phyloP scores from a whole-genome alignment of 306 rosid genomes.

The Vachellia collinsii region DNA sequence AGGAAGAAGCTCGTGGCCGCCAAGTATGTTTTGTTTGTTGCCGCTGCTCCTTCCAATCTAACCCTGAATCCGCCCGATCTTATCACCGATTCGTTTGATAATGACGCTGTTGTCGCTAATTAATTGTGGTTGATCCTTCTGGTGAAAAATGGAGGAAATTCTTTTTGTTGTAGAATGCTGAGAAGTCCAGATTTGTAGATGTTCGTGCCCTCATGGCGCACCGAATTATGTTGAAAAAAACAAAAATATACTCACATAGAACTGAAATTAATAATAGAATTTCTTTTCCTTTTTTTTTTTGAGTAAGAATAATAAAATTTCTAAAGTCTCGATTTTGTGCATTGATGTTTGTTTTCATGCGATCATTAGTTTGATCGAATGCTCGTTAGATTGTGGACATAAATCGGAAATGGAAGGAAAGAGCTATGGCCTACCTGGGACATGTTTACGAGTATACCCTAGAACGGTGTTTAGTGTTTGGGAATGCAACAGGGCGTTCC shows the following conservation, averaged over 20 bases:
- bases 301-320: too few relatives aligned
- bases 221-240: background rate
- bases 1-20: slow-evolving; percentile 64
- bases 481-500: slow-evolving; percentile 4
- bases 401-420: background rate
- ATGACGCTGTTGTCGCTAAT: slow-evolving; percentile 55
- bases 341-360: background rate
- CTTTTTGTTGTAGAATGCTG: slow-evolving; percentile 47
- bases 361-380: background rate
- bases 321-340: background rate
- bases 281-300: too few relatives aligned
- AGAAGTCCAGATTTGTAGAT: slow-evolving; percentile 33
- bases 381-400: background rate
- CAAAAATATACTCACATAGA: background rate
- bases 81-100: slow-evolving; percentile 46
- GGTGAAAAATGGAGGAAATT: slow-evolving; percentile 3
- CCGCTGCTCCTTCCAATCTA: slow-evolving; percentile 36
- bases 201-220: background rate
- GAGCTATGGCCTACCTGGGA: background rate
- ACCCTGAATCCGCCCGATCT: slow-evolving; percentile 47
- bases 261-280: slow-evolving; percentile 14
- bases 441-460: background rate
- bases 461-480: background rate
- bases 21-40: slow-evolving; percentile 47
- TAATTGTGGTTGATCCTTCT: slow-evolving; percentile 27